These are phyloP conservation scores for Gnomoniopsis sp. DNA, from an alignment of 2,329 filamentous ascomycete genomes.

Conservation along the genomic window DNA sequence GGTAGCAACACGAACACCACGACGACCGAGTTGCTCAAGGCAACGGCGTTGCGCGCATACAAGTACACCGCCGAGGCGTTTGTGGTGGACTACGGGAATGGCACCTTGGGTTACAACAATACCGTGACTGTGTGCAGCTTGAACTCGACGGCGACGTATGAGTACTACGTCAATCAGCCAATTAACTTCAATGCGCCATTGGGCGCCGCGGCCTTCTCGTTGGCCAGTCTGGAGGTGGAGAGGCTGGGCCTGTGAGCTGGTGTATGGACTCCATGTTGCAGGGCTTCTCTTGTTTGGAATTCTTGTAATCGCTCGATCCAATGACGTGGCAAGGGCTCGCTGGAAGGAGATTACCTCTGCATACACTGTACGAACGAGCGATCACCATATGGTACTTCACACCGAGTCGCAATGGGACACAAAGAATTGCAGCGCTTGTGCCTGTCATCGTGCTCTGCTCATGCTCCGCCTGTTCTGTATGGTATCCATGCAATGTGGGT, in stretches of 20 bases:
- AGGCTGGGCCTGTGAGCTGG: neutral
- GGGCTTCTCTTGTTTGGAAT: too few relatives aligned
- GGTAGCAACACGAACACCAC: neutral
- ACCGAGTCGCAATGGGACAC: neutral
- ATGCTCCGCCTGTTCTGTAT: neutral
- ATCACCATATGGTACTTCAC: neutral
- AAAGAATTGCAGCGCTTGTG: neutral
- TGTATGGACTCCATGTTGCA: neutral
- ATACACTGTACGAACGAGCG: too few relatives aligned
- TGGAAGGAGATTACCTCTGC: too few relatives aligned
- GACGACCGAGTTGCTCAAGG: neutral
- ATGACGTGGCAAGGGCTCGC: too few relatives aligned
- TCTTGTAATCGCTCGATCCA: too few relatives aligned
- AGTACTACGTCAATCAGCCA: conserved; percentile 36
- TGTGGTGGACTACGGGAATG: conserved; percentile 6
- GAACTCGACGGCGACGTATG: conserved; percentile 37
- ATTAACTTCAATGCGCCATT: conserved; percentile 35
- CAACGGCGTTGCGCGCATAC: conserved; percentile 5
- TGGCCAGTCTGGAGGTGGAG: conserved; percentile 36
- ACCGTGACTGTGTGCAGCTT: conserved; percentile 38
- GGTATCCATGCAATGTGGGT: neutral
- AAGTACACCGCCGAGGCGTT: neutral
- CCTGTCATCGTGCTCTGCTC: neutral
- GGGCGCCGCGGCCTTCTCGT: conserved; percentile 33
- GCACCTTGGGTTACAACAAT: conserved; percentile 28